These are phyloP conservation scores for Oemleria cerasiformis DNA, from an alignment of 306 rosid genomes.

Conservation along the genomic window DNA sequence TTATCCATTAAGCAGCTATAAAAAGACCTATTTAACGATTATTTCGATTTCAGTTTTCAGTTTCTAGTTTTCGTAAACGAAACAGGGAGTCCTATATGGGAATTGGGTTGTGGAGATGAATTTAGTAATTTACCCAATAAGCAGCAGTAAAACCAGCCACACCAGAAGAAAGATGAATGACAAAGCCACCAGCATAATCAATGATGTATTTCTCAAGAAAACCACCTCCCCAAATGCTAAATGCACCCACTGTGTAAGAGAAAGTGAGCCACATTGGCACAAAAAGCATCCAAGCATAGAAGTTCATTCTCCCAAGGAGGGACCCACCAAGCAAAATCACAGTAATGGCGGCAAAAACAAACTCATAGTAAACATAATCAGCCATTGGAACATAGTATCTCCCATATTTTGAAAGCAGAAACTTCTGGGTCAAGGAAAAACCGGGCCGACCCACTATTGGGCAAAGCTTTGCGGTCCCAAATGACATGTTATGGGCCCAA, in stretches of 20 bases:
- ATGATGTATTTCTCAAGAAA: constrained; percentile 36
- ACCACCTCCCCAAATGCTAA: constrained; percentile 53
- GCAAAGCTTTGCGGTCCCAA: constrained; percentile 23
- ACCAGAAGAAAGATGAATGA: constrained; percentile 77
- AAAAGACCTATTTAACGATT: no score
- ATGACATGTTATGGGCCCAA: constrained; percentile 70
- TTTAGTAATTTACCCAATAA: constrained; percentile 51
- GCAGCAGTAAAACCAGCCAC: constrained; percentile 77
- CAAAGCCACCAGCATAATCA: constrained; percentile 73
- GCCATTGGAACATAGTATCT: constrained; percentile 46
- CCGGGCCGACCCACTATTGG: constrained; percentile 45
- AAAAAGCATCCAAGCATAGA: constrained; percentile 71
- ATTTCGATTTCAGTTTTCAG: no score
- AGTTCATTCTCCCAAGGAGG: constrained; percentile 73
- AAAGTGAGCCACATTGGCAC: constrained; percentile 74
- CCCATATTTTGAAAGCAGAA: constrained; percentile 22
- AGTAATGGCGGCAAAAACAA: constrained; percentile 79
- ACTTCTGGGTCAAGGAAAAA: constrained; percentile 28
- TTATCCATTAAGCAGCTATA: no score
- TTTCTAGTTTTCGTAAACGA: not conserved
- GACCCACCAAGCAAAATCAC: constrained; percentile 72
- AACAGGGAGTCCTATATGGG: not conserved
- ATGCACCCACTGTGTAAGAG: constrained; percentile 64
- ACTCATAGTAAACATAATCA: constrained; percentile 56
- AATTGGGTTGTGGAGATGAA: not conserved